Evolutionary conservation across 1,139 yeast species (phyloP), one percentile per base, ranked within the genome.

Genomic region (Pichia terricola): DNA sequence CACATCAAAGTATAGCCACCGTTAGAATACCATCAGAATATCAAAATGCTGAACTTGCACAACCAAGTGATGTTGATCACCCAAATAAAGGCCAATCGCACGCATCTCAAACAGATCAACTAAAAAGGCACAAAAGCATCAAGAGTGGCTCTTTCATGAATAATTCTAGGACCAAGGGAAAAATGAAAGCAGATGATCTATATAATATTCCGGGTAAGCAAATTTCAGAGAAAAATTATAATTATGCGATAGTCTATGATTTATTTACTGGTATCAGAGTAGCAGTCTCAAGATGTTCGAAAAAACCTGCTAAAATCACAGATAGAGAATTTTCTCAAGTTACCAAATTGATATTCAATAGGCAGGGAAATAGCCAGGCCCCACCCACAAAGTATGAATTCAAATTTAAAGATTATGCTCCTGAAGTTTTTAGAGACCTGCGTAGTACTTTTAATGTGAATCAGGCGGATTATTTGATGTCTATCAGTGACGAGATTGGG

Each of bases 251-350:
- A 70, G 98, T 97, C 1, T 94, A 91, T 62, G 88, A 91, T 62
- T 91, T 94, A 96, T 72, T 94, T 46, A 89, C 98, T 0, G 98
- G 99, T 10, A 91, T 94, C 42, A 72, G 98, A 48, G 95, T 89
- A 2, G 94, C 96, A 0, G 97, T 88, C 1, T 85, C 96, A 9
- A 69, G 96, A 46, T 84, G 95, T 56, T 86, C 96, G 0, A 95
- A 95, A 39, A 73, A 83, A 7, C 85, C 87, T 75, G 76, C 81
- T 46, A 81, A 82, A 35, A 66, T 91, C 40, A 73, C 71, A 2
- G 82, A 79, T 42, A 72, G 68, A 11, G 96, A 89, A 61, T 91
- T 89, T 61, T 68, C 65, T 34, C 68, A 77, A 11, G 77, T 79
- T 30, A 82, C 86, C 54, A 91, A 89, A 62, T 69, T 89, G 46